Percentiles rank a stretch among this genome's conserved stretches.
Conservation (phyloP, 495 filamentous ascomycete species). For the Platismatia glauca region DNA sequence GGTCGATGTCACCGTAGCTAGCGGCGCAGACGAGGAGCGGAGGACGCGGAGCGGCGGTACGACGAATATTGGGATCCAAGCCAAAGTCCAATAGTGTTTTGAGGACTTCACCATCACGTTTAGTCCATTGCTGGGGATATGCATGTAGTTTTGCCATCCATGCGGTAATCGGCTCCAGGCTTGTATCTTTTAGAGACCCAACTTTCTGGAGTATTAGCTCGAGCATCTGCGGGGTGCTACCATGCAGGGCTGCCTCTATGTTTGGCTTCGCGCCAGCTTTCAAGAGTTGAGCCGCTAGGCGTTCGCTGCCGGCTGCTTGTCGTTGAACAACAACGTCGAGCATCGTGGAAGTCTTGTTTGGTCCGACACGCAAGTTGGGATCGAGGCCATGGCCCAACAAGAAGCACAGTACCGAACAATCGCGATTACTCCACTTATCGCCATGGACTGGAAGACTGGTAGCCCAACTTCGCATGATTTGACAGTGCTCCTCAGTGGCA, state of each 20-base stretch:
- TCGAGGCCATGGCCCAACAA: constrained; percentile 13
- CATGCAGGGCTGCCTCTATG: constrained; percentile 5
- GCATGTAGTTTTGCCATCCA: constrained; percentile 6
- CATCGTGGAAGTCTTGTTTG: constrained; percentile 4
- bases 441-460: neutral
- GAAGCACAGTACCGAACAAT: constrained; percentile 1
- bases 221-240: neutral
- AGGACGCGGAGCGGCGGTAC: constrained; percentile 9
- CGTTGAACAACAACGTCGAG: constrained; percentile 8
- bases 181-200: constrained; percentile 1
- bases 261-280: constrained; percentile 12
- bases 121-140: constrained; percentile 5
- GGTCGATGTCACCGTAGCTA: constrained; percentile 6
- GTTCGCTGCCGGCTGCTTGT: neutral
- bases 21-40: constrained; percentile 16
- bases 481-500: neutral
- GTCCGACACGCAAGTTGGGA: constrained; percentile 7
- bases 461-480: constrained; percentile 7
- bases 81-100: constrained; percentile 11
- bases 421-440: constrained; percentile 9
- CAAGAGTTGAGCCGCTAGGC: constrained; percentile 7
- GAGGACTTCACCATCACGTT: constrained; percentile 10
- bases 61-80: constrained; percentile 12
- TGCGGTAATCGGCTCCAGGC: neutral
- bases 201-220: constrained; percentile 5